Percentiles rank a stretch among this genome's conserved stretches.
Conservation (phyloP, 192 early-diverging fungal species). For the Coemansia sp. region DNA sequence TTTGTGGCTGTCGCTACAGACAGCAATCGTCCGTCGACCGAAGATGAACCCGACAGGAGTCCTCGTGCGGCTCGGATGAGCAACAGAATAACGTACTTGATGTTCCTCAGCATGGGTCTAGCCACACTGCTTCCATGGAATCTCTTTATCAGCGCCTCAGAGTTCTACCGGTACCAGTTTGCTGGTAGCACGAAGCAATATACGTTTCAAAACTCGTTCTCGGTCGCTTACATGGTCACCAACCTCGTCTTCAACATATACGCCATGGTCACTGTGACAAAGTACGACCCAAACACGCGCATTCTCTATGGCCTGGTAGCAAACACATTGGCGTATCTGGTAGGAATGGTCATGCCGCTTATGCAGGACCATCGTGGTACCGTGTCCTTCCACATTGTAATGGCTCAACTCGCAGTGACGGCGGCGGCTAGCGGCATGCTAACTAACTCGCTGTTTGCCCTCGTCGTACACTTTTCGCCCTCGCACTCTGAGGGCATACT, state of each 20-base stretch:
- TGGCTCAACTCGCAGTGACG: slow-evolving; percentile 62
- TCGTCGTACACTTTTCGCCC: slow-evolving; percentile 70
- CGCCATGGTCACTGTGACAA: slow-evolving; percentile 57
- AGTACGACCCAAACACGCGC: slow-evolving; percentile 38
- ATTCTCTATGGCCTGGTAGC: slow-evolving; percentile 59
- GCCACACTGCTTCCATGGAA: slow-evolving; percentile 83
- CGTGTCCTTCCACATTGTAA: slow-evolving; percentile 66
- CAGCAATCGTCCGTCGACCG: background rate
- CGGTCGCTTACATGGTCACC: slow-evolving; percentile 63
- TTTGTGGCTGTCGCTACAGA: background rate
- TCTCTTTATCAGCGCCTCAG: slow-evolving; percentile 79
- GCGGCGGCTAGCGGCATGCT: slow-evolving; percentile 67
- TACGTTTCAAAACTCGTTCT: slow-evolving; percentile 83
- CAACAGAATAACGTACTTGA: slow-evolving; percentile 58
- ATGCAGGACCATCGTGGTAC: slow-evolving; percentile 55
- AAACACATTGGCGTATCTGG: slow-evolving; percentile 59
- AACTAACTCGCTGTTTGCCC: slow-evolving; percentile 71
- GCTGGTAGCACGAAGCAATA: slow-evolving; percentile 61
- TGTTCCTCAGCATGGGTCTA: slow-evolving; percentile 77
- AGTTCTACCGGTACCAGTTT: slow-evolving; percentile 72
- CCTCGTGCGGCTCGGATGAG: slow-evolving; percentile 4
- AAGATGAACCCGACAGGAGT: background rate
- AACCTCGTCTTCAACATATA: slow-evolving; percentile 63
- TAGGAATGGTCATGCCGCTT: slow-evolving; percentile 59
- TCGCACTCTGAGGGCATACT: slow-evolving; percentile 74